Evolutionary conservation across 2,329 filamentous ascomycete genomes (phyloP).

Genomic region (Incumbomyces lentus): DNA sequence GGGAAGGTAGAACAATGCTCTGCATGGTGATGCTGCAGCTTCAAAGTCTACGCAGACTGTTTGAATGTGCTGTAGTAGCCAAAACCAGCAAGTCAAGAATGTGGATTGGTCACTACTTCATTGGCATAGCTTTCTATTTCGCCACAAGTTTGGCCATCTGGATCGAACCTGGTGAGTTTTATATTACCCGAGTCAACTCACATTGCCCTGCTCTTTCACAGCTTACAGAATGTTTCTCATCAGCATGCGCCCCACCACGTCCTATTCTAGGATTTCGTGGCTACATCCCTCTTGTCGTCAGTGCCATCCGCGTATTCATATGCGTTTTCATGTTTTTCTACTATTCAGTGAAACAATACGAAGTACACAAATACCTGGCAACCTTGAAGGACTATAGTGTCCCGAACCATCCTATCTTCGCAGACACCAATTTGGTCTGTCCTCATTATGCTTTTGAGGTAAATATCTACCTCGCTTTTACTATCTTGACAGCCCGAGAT

Average conservation of each 20-base stretch:
- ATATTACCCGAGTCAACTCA: background rate
- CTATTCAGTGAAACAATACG: slow-evolving; percentile 64
- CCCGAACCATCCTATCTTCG: slow-evolving; percentile 62
- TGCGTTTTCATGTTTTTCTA: slow-evolving; percentile 45
- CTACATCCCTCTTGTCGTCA: slow-evolving; percentile 18
- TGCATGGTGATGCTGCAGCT: slow-evolving; percentile 56
- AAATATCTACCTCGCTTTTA: slow-evolving; percentile 68
- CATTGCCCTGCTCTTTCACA: too few species aligned
- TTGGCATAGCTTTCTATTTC: slow-evolving; percentile 70
- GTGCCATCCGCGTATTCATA: slow-evolving; percentile 29
- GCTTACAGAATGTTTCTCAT: background rate
- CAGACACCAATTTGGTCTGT: slow-evolving; percentile 51
- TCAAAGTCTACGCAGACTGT: slow-evolving; percentile 65
- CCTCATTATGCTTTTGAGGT: slow-evolving; percentile 91
- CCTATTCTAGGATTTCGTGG: too few species aligned
- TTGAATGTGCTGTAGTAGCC: slow-evolving; percentile 56
- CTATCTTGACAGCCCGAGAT: slow-evolving; percentile 60
- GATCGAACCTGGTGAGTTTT: slow-evolving; percentile 59
- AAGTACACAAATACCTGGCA: slow-evolving; percentile 60
- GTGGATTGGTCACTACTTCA: slow-evolving; percentile 72
- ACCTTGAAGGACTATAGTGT: slow-evolving; percentile 72
- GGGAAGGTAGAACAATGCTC: slow-evolving; percentile 12
- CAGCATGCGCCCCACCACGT: too few species aligned
- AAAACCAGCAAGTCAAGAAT: slow-evolving; percentile 65
- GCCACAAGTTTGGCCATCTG: slow-evolving; percentile 65